phyloP scores from a whole-genome alignment of 768 basidiomycete genomes.

The Chalciporus chontae region DNA sequence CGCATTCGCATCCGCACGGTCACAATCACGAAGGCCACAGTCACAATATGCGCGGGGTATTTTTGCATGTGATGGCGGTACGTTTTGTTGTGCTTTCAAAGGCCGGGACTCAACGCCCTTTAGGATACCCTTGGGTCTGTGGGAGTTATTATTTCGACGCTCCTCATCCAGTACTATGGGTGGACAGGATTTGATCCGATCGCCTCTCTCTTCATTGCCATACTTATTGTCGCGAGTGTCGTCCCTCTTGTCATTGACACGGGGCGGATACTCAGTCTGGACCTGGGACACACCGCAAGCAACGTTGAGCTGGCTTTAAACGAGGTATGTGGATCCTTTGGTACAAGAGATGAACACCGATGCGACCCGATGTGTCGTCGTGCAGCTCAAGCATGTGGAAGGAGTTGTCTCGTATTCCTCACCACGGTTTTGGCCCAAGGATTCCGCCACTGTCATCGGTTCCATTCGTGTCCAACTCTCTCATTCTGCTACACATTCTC shows the following conservation, averaged over 20 bases:
- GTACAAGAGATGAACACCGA: background rate
- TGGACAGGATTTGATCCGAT: constrained; percentile 99
- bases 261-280: constrained; percentile 82
- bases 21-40: constrained; percentile 79
- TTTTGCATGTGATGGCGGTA: constrained; percentile 95
- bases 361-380: background rate
- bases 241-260: constrained; percentile 93
- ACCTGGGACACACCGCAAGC: constrained; percentile 63
- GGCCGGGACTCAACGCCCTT: constrained; percentile 7
- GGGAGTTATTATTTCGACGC: constrained; percentile 94
- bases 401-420: constrained; percentile 78
- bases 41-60: constrained; percentile 99
- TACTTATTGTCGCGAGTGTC: constrained; percentile 93
- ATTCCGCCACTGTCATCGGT: constrained; percentile 79
- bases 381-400: constrained; percentile 67
- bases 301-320: constrained; percentile 55
- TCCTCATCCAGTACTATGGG: constrained; percentile 92
- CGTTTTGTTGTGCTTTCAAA: constrained; percentile 21
- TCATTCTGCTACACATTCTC: constrained; percentile 55
- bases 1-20: constrained; percentile 50
- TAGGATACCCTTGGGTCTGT: constrained; percentile 96
- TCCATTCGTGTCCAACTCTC: constrained; percentile 90
- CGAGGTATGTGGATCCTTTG: constrained; percentile 46
- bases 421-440: constrained; percentile 95
- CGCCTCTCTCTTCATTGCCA: constrained; percentile 93